These are phyloP conservation scores for Penicillium sp. DNA, from an alignment of 2,329 filamentous ascomycete genomes.

Conservation along the genomic window DNA sequence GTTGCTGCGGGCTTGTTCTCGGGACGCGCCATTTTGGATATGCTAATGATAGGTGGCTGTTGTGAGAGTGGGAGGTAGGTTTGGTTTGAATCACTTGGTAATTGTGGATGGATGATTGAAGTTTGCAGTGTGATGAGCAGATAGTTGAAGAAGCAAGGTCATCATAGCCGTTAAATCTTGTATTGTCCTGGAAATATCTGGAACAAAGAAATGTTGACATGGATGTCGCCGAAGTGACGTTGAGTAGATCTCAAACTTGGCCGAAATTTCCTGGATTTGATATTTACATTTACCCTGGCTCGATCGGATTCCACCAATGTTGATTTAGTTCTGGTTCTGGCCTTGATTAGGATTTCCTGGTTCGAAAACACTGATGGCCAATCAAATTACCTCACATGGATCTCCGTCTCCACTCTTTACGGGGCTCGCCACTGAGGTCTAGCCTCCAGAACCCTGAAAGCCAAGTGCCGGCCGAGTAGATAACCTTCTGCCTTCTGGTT, in stretches of 20 bases:
- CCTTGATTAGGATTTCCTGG: too few relatives aligned
- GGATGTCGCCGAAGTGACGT: conserved; percentile 4
- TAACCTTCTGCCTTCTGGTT: too few relatives aligned
- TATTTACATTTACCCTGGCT: not conserved
- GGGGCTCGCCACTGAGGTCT: too few relatives aligned
- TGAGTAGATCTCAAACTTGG: conserved; percentile 4
- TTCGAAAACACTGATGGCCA: not conserved
- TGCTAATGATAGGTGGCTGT: not conserved
- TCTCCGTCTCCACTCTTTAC: not conserved
- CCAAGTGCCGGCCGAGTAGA: too few relatives aligned
- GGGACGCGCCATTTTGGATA: not conserved
- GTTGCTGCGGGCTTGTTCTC: not conserved
- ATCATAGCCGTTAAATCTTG: too few relatives aligned
- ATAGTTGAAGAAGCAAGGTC: too few relatives aligned
- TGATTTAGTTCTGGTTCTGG: not conserved
- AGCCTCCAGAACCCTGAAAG: too few relatives aligned
- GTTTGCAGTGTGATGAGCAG: too few relatives aligned
- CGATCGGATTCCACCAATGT: not conserved
- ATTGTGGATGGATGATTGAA: too few relatives aligned
- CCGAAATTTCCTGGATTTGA: not conserved
- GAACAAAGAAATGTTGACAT: not conserved
- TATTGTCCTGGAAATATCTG: too few relatives aligned
- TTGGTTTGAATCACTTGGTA: too few relatives aligned
- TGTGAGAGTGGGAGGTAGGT: too few relatives aligned
- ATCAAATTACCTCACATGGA: not conserved